Base-by-base conservation (phyloP, 2,329 filamentous ascomycete species). In the Stemphylium beticola region DNA sequence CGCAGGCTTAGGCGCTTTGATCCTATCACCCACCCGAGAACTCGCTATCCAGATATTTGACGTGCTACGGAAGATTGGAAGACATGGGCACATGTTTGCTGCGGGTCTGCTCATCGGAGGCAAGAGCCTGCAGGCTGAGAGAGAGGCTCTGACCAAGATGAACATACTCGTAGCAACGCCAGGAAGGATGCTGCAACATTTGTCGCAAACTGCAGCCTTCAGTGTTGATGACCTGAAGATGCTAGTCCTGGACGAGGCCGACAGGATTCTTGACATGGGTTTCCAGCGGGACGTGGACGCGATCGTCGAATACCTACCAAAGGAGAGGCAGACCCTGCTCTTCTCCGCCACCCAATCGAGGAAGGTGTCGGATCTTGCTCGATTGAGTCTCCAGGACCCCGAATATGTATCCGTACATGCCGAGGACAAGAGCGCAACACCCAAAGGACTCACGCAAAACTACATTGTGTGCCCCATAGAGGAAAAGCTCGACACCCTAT, bases 261-360 rank as follows among this genome's bases (percentile, higher is more conserved):
- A 99, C 75, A 86, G 95, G 34, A 97, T 97, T 69, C 87, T 99
- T 83, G 95, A 99, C 71, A 95, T 98, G 92, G 95, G 95, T 4
- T 99, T 99, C 74, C 89, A 96, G 75, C 81, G 83, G 4, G 91
- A 91, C 1, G 88, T 99, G 3, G 95, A 99, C 76, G 95, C 95
- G 0, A 90, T 99, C 45, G 79, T 99, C 24, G 92, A 96, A 58
- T 96, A 98, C 72, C 81, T 99, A 1, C 95, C 95, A 1, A 88
- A 86, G 66, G 81, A 88, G 24, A 83, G 95, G 58, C 95, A 99
- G 77, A 99, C 95, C 0, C 82, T 99, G 71, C 85, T 99, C 9
- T 99, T 98, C 80, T 96, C 91, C 71, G 95, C 95, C 0, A 99
- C 95, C 0, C 95, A 99, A 76, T 98, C 93, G 62, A 96, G 92